These are phyloP conservation scores for Perkinsus chesapeaki DNA, from an alignment of 169 alveolate species.

Conservation along the genomic window DNA sequence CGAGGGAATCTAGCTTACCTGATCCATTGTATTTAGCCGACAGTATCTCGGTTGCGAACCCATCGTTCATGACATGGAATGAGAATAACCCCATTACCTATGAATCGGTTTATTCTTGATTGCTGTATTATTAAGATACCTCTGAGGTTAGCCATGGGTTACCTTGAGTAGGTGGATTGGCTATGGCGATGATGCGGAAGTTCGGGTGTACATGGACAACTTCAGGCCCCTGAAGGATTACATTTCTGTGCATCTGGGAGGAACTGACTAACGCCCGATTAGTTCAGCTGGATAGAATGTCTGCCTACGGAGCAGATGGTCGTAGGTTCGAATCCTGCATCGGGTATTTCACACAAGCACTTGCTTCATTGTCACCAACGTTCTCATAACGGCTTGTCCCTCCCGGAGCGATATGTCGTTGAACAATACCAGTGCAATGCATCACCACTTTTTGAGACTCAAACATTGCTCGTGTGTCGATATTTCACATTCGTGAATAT, in stretches of 20 bases:
- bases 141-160: neutral
- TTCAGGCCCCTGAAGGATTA: neutral
- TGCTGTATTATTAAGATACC: neutral
- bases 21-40: neutral
- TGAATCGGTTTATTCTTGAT: neutral
- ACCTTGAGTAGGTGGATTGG: neutral
- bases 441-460: too few species aligned
- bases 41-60: neutral
- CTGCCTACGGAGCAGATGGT: constrained; percentile 6
- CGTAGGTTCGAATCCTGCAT: constrained; percentile 4
- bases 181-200: neutral
- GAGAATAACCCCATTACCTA: neutral
- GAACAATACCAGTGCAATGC: too few species aligned
- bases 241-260: neutral
- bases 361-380: too few species aligned
- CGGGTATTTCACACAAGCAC: neutral
- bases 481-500: too few species aligned
- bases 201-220: neutral
- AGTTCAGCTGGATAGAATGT: constrained; percentile 3
- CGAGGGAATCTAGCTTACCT: neutral
- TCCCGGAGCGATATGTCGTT: too few species aligned
- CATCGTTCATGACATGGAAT: neutral
- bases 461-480: too few species aligned
- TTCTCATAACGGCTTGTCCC: too few species aligned
- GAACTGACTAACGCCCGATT: too few species aligned